Percentiles rank a stretch among this genome's conserved stretches.
phyloP scores from a whole-genome alignment of 2,329 filamentous ascomycete genomes.

The Cytospora mali region DNA sequence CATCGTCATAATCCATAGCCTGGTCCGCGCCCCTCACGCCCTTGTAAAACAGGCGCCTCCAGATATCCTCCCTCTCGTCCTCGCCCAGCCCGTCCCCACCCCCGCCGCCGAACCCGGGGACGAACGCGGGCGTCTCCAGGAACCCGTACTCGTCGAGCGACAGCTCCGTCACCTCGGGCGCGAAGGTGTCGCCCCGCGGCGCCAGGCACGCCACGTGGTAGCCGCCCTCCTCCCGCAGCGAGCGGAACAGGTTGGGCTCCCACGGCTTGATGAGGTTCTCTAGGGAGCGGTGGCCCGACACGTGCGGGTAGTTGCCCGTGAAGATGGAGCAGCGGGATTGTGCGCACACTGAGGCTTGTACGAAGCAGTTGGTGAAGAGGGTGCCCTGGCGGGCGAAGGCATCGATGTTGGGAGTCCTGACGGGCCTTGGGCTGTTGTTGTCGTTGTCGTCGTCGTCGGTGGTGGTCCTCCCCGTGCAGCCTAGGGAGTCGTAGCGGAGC shows the following conservation, averaged over 20 bases:
- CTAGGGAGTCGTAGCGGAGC: slow-evolving; percentile 48
- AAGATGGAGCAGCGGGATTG: slow-evolving; percentile 52
- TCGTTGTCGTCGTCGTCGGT: no score
- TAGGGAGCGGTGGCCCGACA: slow-evolving; percentile 48
- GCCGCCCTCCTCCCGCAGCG: slow-evolving; percentile 40
- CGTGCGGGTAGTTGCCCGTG: slow-evolving; percentile 49
- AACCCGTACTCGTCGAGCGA: slow-evolving; percentile 49
- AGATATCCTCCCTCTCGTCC: no score
- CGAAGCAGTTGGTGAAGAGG: slow-evolving; percentile 49
- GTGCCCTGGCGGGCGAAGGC: slow-evolving; percentile 42
- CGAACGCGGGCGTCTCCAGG: no score
- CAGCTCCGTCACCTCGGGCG: slow-evolving; percentile 46
- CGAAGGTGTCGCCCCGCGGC: slow-evolving; percentile 46
- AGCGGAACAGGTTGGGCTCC: slow-evolving; percentile 51
- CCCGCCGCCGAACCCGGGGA: no score
- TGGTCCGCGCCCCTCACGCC: no score
- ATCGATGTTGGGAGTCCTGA: slow-evolving; percentile 47
- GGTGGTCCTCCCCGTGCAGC: slow-evolving; percentile 23
- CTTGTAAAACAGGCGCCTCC: no score
- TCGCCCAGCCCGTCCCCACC: no score
- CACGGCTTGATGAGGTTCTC: slow-evolving; percentile 52
- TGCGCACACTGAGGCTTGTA: slow-evolving; percentile 49
- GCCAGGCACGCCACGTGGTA: slow-evolving; percentile 52
- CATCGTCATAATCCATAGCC: no score
- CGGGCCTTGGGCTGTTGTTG: slow-evolving; percentile 46